Conservation (phyloP, 169 alveolate species). For the Plasmodium coatneyi region DNA sequence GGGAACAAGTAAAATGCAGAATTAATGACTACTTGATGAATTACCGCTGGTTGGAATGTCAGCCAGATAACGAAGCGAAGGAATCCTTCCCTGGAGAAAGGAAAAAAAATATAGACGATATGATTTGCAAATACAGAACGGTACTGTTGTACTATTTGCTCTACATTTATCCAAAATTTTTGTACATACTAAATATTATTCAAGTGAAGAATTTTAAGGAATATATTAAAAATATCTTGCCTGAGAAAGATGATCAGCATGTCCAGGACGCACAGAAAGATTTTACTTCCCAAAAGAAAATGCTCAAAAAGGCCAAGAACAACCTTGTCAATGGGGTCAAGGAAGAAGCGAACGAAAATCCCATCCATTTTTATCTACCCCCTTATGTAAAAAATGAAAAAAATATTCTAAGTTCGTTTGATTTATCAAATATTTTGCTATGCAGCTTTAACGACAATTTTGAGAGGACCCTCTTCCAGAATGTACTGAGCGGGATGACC, state of each 20-base stretch:
- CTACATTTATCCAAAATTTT: constrained; percentile 66
- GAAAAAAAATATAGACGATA: constrained; percentile 5
- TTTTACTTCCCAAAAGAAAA: constrained; percentile 46
- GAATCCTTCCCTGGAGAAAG: constrained; percentile 13
- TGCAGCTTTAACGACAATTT: not conserved
- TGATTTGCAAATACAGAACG: constrained; percentile 45
- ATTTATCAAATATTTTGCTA: constrained; percentile 27
- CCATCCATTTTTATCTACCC: constrained; percentile 27
- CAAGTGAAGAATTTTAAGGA: constrained; percentile 37
- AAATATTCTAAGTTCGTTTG: constrained; percentile 25
- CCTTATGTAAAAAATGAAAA: constrained; percentile 15
- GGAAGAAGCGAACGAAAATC: constrained; percentile 22
- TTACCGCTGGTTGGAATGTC: constrained; percentile 48
- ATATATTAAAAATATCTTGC: constrained; percentile 22
- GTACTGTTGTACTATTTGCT: constrained; percentile 54
- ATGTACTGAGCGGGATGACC: not conserved
- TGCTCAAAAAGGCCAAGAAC: constrained; percentile 27
- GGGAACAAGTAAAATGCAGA: not conserved
- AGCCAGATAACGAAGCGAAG: not conserved
- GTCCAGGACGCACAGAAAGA: constrained; percentile 57
- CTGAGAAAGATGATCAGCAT: constrained; percentile 36
- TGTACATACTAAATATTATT: constrained; percentile 52
- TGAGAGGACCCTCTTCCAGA: constrained; percentile 17
- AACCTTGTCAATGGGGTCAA: not conserved
- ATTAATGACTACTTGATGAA: constrained; percentile 59